Evolutionary conservation across 2,329 filamentous ascomycete species (phyloP).

Genomic region (Setomelanomma holmii): DNA sequence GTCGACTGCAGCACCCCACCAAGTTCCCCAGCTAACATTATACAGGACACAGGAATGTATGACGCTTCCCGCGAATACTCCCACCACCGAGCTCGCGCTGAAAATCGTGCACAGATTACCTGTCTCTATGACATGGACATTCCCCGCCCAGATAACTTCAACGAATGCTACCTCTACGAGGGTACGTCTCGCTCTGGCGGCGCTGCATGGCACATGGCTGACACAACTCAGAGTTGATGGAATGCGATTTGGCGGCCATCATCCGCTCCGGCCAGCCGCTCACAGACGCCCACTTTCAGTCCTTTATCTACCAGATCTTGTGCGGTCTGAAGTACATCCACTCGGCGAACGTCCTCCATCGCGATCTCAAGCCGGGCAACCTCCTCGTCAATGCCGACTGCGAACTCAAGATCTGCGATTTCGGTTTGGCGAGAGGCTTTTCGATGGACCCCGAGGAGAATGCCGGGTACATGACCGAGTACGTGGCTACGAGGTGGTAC

Average conservation of each 20-base stretch:
- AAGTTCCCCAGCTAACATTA: constrained; percentile 27
- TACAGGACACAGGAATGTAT: constrained; percentile 57
- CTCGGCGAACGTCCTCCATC: constrained; percentile 95
- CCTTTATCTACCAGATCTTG: constrained; percentile 99
- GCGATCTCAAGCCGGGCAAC: constrained; percentile 96
- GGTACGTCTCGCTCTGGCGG: constrained; percentile 60
- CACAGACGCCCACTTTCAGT: constrained; percentile 99
- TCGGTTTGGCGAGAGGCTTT: constrained; percentile 94
- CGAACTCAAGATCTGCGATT: constrained; percentile 99
- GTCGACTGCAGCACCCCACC: constrained; percentile 11
- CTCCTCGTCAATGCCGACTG: constrained; percentile 98
- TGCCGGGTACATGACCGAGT: constrained; percentile 99
- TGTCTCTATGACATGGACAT: constrained; percentile 99
- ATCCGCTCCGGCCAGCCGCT: constrained; percentile 96
- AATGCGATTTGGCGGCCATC: constrained; percentile 97
- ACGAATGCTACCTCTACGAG: constrained; percentile 98
- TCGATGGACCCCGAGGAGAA: constrained; percentile 98
- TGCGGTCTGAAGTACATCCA: constrained; percentile 99
- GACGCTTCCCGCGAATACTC: constrained; percentile 7
- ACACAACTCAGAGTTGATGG: constrained; percentile 82
- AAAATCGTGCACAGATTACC: constrained; percentile 74
- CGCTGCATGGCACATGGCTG: constrained; percentile 20
- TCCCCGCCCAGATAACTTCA: constrained; percentile 95
- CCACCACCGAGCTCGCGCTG: constrained; percentile 39
- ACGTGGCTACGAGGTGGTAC: constrained; percentile 98